Evolutionary conservation across 148 eudicot species (phyloP), one percentile per base, ranked within the genome.

Genomic region (Cornus controversa): DNA sequence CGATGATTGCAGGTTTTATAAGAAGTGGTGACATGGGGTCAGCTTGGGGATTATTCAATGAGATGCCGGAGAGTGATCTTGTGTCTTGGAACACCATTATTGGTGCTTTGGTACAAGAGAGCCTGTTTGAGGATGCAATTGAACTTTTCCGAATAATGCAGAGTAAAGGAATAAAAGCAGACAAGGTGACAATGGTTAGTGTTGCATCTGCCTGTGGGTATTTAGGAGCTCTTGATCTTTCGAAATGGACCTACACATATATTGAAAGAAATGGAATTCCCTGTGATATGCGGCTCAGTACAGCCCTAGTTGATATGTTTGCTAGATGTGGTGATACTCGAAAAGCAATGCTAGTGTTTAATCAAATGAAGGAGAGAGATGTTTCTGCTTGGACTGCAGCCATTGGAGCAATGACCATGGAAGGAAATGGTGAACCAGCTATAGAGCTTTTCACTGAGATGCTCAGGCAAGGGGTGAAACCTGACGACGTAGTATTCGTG

Each of bases 21-120:
- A 76, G 80, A 57, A 76, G 80, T 24, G 76, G 77, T 28, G 64
- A 79, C 31, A 6, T 84, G 63, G 85, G 71, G 2, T 63, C 40
- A 0, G 85, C 83, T 7, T 53, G 65, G 29, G 11, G 31, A 25
- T 15, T 77, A 16, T 86, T 84, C 71, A 71, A 57, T 37, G 50
- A 72, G 63, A 81, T 83, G 80, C 82, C 86, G 0, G 83, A 74
- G 75, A 69, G 82, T 66, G 75, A 86, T 77, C 47, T 84, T 26
- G 75, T 86, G 10, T 80, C 83, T 2, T 86, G 89, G 89, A 86
- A 76, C 73, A 78, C 83, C 57, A 81, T 86, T 73, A 81, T 86
- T 27, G 75, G 40, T 54, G 85, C 71, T 23, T 84, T 77, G 58
- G 78, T 73, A 34, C 81, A 81, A 27, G 36, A 67, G 53, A 80